A percentile compares a stretch with the other conserved stretches of the same genome.
These are phyloP conservation scores for Porphyrellus sp. DNA, from an alignment of 1,284 basidiomycete species.

Conservation along the genomic window DNA sequence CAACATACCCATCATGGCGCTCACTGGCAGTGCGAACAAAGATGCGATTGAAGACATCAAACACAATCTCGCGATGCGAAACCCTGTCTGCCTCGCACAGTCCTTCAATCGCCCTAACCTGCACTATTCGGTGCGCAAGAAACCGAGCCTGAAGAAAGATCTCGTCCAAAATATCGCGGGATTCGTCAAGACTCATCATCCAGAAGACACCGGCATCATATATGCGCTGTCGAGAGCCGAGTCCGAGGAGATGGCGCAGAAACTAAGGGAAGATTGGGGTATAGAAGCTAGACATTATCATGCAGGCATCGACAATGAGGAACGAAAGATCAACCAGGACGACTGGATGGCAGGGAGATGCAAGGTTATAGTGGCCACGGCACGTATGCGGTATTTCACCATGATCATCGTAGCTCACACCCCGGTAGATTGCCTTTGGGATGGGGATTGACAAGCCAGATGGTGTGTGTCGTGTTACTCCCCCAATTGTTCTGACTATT, in stretches of 20 bases:
- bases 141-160: slow-evolving; percentile 44
- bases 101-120: slow-evolving; percentile 95
- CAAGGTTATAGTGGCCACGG: slow-evolving; percentile 89
- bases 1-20: slow-evolving; percentile 86
- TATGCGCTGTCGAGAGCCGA: slow-evolving; percentile 74
- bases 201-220: slow-evolving; percentile 76
- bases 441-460: slow-evolving; percentile 97
- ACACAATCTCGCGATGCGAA: slow-evolving; percentile 58
- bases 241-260: slow-evolving; percentile 78
- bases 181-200: slow-evolving; percentile 65
- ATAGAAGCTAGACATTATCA: slow-evolving; percentile 84
- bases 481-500: neutral
- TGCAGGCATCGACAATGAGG: slow-evolving; percentile 68
- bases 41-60: slow-evolving; percentile 81
- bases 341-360: slow-evolving; percentile 77
- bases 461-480: slow-evolving; percentile 39
- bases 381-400: slow-evolving; percentile 30
- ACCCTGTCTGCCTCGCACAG: slow-evolving; percentile 64
- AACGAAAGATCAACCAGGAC: slow-evolving; percentile 63
- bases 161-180: slow-evolving; percentile 65
- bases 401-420: slow-evolving; percentile 13
- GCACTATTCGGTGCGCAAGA: slow-evolving; percentile 74
- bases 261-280: slow-evolving; percentile 53
- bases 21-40: slow-evolving; percentile 90
- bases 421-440: slow-evolving; percentile 78